Evolutionary conservation across 306 rosid genomes (phyloP), one percentile per base, ranked within the genome.

Genomic region (Cicer arietinum): DNA sequence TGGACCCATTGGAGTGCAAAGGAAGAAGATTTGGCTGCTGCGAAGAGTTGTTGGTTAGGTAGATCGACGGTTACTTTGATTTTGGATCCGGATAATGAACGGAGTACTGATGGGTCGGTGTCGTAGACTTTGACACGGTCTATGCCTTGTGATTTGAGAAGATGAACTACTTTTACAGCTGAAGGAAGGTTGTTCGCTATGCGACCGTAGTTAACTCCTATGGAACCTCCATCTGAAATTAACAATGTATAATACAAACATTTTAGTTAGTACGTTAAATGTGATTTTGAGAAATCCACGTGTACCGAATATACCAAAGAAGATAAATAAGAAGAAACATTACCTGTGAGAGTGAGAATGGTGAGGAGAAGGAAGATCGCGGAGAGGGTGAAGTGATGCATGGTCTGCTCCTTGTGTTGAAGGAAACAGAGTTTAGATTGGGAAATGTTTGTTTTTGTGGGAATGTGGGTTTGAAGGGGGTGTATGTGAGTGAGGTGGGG

Each of bases 141-240:
- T 3, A 95, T 9, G 0, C 96, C 96, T 8, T 89, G 89, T 0
- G 98, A 81, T 70, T 82, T 88, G 11, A 95, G 86, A 14, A 95
- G 96, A 52, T 83, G 71, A 1, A 87, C 94, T 0, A 92, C 99
- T 58, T 84, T 92, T 5, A 35, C 47, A 0, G 99, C 98, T 0
- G 99, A 86, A 0, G 99, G 99, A 5, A 95, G 95, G 81, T 95
- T 82, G 87, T 92, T 87, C 0, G 96, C 98, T 12, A 95, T 43
- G 17, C 99, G 80, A 0, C 99, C 99, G 45, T 95, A 95, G 98
- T 95, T 95, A 13, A 95, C 90, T 17, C 99, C 99, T 0, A 95
- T 77, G 1, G 97, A 88, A 6, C 88, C 98, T 17, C 85, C 89
- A 74, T 94, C 88, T 88, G 95, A n/a, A 82, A 75, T 16, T 63